Base-by-base conservation (phyloP, 495 filamentous ascomycete genomes). In the Wilcoxina mikolae region DNA sequence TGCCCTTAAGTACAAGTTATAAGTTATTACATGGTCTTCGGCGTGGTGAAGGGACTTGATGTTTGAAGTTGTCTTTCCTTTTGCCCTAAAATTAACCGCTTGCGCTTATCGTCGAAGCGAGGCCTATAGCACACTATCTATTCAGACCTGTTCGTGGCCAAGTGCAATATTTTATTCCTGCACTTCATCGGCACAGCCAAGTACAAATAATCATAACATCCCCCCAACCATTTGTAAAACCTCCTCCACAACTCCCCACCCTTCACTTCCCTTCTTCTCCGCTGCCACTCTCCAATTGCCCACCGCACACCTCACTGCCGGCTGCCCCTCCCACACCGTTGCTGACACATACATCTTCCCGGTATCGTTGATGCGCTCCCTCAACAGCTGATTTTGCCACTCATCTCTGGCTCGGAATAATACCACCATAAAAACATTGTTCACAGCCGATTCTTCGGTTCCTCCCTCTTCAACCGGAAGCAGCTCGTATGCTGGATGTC, bases 291-390 rank as follows among this genome's bases (percentile, higher is more conserved):
- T 74, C 89, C 90, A 95, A 59, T 83, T 94, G 10, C 82, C 79
- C 29, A 94, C 81, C 0, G 90, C 90, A 59, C 94, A 76, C 22
- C 90, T 73, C 58, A 77, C 80, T 17, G 87, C 88, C 45, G 82
- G 76, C 51, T 70, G 60, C 0, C 81, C 81, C 33, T 79, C 68
- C 87, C 87, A 95, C 47, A 70, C 72, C 2, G 84, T 94, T 9
- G 86, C 84, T 38, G 83, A 85, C 3, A 94, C 85, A 66, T 85
- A 94, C 62, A 94, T 83, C 60, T 76, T 78, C 27, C 79, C 73
- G 4, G 77, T 81, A 4, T 69, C 74, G 61, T 95, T 94, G 58
- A 95, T 91, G 46, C 71, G 76, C 26, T 73, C 67, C 2, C 80
- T 78, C 7, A 95, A 67, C 35, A 70, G 66, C 0, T 70, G 54